These are phyloP conservation scores for Daldinia sp. DNA, from an alignment of 2,329 filamentous ascomycete species.

Conservation along the genomic window DNA sequence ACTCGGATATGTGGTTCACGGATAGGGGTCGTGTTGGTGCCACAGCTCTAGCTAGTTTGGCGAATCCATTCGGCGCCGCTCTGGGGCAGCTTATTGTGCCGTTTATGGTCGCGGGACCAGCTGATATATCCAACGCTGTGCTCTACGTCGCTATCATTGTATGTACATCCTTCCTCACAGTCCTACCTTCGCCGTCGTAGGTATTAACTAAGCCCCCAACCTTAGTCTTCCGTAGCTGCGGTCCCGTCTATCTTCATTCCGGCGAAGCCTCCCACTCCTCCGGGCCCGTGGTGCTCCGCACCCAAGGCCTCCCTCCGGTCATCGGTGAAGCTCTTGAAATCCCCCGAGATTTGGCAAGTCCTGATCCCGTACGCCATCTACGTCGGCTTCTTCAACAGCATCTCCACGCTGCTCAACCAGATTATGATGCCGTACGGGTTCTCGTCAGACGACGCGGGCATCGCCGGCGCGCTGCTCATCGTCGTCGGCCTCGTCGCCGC, in stretches of 20 bases:
- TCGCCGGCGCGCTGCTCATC: conserved; percentile 90
- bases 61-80: conserved; percentile 91
- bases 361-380: conserved; percentile 85
- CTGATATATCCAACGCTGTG: conserved; percentile 82
- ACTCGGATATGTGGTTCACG: conserved; percentile 96
- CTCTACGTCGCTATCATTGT: conserved; percentile 88
- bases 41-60: conserved; percentile 85
- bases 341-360: conserved; percentile 82
- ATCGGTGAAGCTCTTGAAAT: conserved; percentile 68
- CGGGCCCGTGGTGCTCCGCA: conserved; percentile 73
- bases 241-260: conserved; percentile 88
- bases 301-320: conserved; percentile 65
- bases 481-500: conserved; percentile 84
- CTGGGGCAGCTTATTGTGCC: conserved; percentile 89
- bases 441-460: conserved; percentile 84
- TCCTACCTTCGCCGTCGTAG: neutral
- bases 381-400: conserved; percentile 93
- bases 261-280: conserved; percentile 79
- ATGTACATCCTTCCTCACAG: conserved; percentile 51
- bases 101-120: conserved; percentile 73
- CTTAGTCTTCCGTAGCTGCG: conserved; percentile 64
- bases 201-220: neutral
- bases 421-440: conserved; percentile 89
- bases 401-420: conserved; percentile 89
- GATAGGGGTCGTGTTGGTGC: conserved; percentile 84